Percentiles rank a stretch among this genome's conserved stretches.
phyloP scores from a whole-genome alignment of 208 protist species.

The Trypanosoma melophagium region DNA sequence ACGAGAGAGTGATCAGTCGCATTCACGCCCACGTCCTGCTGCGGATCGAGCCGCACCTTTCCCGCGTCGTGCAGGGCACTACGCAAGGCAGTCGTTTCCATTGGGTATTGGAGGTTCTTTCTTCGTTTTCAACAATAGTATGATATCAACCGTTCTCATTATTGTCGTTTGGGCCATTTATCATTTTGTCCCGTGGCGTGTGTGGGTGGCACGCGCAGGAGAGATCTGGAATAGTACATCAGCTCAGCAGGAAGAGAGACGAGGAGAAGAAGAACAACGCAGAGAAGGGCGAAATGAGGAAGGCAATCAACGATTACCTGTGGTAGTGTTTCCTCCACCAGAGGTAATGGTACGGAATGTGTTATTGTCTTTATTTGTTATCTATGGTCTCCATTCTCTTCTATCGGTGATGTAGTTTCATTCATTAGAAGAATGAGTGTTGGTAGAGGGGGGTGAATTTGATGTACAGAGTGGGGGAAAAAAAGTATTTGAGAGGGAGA shows the following conservation, averaged over 20 bases:
- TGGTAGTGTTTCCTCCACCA: background rate
- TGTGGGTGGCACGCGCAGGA: constrained; percentile 16
- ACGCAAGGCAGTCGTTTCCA: constrained; percentile 23
- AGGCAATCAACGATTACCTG: background rate
- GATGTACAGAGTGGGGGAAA: no score
- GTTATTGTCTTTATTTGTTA: constrained; percentile 15
- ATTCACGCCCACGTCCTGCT: constrained; percentile 3
- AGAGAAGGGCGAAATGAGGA: no score
- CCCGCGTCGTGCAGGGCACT: constrained; percentile 25
- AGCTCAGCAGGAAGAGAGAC: no score
- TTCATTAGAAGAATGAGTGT: no score
- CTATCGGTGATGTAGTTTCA: background rate
- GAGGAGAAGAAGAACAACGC: no score
- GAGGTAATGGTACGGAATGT: constrained; percentile 10
- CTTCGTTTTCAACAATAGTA: constrained; percentile 41
- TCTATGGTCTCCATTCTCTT: constrained; percentile 9
- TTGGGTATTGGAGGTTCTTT: constrained; percentile 47
- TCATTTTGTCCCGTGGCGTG: constrained; percentile 51
- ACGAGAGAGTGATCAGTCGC: no score
- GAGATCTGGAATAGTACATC: background rate
- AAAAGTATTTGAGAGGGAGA: no score
- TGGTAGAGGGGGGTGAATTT: no score
- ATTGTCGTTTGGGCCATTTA: constrained; percentile 47
- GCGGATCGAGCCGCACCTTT: constrained; percentile 43
- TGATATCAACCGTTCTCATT: constrained; percentile 35